Conservation (phyloP, 805 yeast species). For the Candida bentonensis region DNA sequence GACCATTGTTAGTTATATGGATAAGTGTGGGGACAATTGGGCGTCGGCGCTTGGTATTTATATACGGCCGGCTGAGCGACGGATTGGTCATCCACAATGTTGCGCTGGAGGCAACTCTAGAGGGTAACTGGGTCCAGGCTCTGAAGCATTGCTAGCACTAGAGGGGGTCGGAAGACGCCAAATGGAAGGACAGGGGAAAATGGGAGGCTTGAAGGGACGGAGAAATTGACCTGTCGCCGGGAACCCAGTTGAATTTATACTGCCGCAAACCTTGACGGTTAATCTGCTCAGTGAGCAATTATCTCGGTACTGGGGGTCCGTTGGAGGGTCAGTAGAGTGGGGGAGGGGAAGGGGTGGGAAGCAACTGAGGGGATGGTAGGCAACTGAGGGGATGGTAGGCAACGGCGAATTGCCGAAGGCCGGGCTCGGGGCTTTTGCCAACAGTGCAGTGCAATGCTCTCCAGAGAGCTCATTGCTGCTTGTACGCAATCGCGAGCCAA, state of each 20-base stretch:
- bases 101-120: background rate
- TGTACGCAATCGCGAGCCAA: no score
- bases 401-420: no score
- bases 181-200: background rate
- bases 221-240: background rate
- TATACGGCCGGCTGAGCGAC: background rate
- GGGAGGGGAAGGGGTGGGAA: no score
- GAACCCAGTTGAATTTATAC: background rate
- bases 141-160: no score
- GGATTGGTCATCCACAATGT: background rate
- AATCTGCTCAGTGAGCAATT: constrained; percentile 5
- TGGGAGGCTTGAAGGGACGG: background rate
- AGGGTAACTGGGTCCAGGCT: background rate
- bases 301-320: background rate
- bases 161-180: no score
- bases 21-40: background rate
- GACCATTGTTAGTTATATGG: constrained; percentile 30
- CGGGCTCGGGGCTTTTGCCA: no score
- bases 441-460: no score
- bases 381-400: no score
- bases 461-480: no score
- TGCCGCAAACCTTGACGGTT: constrained; percentile 5
- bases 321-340: background rate
- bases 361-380: no score
- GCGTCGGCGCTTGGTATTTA: background rate